Percentiles rank a stretch among this genome's conserved stretches.
These are phyloP conservation scores for Didymellaceae sp. DNA, from an alignment of 2,329 filamentous ascomycete genomes.

Conservation along the genomic window DNA sequence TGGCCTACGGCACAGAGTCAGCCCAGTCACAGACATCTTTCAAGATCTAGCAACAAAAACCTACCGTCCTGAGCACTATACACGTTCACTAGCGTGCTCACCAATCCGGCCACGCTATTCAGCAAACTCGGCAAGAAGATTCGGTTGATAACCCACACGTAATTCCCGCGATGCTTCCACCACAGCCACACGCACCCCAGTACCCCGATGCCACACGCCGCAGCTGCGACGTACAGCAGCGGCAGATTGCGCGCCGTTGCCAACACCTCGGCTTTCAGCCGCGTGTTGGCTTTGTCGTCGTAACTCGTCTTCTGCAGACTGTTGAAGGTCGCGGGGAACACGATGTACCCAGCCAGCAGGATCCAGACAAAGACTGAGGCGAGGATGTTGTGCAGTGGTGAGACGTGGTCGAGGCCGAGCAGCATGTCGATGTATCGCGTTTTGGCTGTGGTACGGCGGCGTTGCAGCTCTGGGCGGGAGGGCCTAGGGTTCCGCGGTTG, in stretches of 20 bases:
- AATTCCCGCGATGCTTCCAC: conserved; percentile 55
- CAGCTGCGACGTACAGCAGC: conserved; percentile 54
- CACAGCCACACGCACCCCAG: conserved; percentile 55
- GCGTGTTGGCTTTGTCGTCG: conserved; percentile 29
- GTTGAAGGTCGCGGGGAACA: conserved; percentile 61
- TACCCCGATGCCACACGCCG: conserved; percentile 52
- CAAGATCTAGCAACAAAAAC: conserved; percentile 21
- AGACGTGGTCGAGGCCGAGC: conserved; percentile 55
- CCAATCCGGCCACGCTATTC: conserved; percentile 58
- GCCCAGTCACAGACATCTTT: neutral
- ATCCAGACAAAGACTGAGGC: conserved; percentile 57
- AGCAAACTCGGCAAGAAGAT: conserved; percentile 55
- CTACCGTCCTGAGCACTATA: conserved; percentile 56
- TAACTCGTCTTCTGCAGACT: conserved; percentile 46
- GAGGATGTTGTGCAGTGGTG: conserved; percentile 56
- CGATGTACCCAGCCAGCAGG: conserved; percentile 60
- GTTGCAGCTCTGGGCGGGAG: conserved; percentile 28
- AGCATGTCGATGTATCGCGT: conserved; percentile 53
- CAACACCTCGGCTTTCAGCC: conserved; percentile 36
- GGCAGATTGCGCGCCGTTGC: conserved; percentile 47
- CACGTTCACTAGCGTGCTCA: conserved; percentile 59
- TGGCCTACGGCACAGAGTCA: conserved; percentile 18
- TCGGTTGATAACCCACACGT: conserved; percentile 62
- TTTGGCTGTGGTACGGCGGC: conserved; percentile 34
- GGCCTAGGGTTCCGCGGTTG: too few relatives aligned